phyloP scores from a whole-genome alignment of 352 stramenopile species.

The Blastocystis sp. region DNA sequence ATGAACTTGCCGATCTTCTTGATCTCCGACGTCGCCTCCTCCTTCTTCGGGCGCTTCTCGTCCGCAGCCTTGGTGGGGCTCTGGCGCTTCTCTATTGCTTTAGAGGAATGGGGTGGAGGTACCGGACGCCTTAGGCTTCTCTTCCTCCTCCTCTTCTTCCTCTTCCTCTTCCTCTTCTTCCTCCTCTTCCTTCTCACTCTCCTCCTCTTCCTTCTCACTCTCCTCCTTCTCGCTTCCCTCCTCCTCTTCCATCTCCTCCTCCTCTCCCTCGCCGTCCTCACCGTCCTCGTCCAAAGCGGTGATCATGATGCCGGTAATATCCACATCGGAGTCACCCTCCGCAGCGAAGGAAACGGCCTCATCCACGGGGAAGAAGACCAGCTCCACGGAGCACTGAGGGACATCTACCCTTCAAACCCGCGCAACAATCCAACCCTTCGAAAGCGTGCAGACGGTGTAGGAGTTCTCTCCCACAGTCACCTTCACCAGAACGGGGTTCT shows the following conservation, averaged over 20 bases:
- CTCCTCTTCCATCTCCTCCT: conserved; percentile 45
- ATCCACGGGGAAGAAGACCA: conserved; percentile 59
- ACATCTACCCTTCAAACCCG: not conserved
- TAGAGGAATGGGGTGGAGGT: not conserved
- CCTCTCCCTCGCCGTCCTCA: conserved; percentile 23
- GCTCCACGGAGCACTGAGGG: conserved; percentile 62
- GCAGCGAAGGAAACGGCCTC: conserved; percentile 63
- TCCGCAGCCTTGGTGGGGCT: not conserved
- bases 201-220: conserved; percentile 44
- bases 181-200: conserved; percentile 57
- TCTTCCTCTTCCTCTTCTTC: conserved; percentile 26
- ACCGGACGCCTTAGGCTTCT: conserved; percentile 47
- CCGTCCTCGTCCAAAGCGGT: conserved; percentile 60
- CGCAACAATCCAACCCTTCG: conserved; percentile 4
- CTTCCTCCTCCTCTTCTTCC: conserved; percentile 28
- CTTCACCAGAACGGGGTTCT: conserved; percentile 65
- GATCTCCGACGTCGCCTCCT: conserved; percentile 9
- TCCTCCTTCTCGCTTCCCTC: conserved; percentile 37
- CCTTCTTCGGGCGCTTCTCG: conserved; percentile 53
- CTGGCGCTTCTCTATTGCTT: conserved; percentile 39
- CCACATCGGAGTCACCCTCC: conserved; percentile 54
- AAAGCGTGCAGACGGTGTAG: conserved; percentile 56
- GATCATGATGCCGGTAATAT: conserved; percentile 69
- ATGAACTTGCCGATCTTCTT: conserved; percentile 69
- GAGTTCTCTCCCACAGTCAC: conserved; percentile 49